phyloP scores from a whole-genome alignment of 1,284 basidiomycete genomes.

The Malassezia cuniculi region DNA sequence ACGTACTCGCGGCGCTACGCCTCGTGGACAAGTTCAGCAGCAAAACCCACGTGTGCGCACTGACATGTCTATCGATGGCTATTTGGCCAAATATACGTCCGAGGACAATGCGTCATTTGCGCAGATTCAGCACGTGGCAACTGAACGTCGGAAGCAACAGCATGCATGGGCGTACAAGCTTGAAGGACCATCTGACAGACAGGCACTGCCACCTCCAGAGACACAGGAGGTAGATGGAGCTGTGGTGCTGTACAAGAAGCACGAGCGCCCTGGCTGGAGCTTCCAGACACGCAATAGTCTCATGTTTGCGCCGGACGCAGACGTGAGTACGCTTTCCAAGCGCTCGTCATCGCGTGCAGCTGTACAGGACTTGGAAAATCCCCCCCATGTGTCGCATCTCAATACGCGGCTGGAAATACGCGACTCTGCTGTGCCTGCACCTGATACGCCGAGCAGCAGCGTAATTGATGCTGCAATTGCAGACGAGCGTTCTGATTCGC shows the following conservation, averaged over 20 bases:
- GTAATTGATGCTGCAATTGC: slow-evolving; percentile 31
- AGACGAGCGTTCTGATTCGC: slow-evolving; percentile 15
- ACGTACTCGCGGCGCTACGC: background rate
- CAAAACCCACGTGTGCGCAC: slow-evolving; percentile 1
- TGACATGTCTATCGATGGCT: slow-evolving; percentile 23
- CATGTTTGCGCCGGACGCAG: slow-evolving; percentile 28
- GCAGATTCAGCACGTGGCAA: slow-evolving; percentile 26
- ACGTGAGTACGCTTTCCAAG: slow-evolving; percentile 10
- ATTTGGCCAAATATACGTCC: slow-evolving; percentile 34
- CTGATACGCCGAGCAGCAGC: slow-evolving; percentile 25
- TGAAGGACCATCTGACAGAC: too few relatives aligned
- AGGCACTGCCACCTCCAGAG: background rate
- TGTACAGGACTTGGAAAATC: background rate
- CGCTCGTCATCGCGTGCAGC: slow-evolving; percentile 1
- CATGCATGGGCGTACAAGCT: slow-evolving; percentile 28
- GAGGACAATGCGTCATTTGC: slow-evolving; percentile 42
- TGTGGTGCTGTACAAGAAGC: background rate
- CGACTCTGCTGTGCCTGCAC: slow-evolving; percentile 1
- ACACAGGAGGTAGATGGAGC: too few relatives aligned
- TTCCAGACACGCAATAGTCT: slow-evolving; percentile 29
- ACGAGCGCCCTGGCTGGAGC: background rate
- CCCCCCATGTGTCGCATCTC: slow-evolving; percentile 1
- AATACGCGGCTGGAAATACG: slow-evolving; percentile 2
- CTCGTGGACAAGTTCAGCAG: background rate
- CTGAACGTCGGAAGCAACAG: slow-evolving; percentile 19